Percentiles rank a stretch among this genome's conserved stretches.
Evolutionary conservation across 441 rosid genomes (phyloP).

Genomic region (Syzygium syzygioides): DNA sequence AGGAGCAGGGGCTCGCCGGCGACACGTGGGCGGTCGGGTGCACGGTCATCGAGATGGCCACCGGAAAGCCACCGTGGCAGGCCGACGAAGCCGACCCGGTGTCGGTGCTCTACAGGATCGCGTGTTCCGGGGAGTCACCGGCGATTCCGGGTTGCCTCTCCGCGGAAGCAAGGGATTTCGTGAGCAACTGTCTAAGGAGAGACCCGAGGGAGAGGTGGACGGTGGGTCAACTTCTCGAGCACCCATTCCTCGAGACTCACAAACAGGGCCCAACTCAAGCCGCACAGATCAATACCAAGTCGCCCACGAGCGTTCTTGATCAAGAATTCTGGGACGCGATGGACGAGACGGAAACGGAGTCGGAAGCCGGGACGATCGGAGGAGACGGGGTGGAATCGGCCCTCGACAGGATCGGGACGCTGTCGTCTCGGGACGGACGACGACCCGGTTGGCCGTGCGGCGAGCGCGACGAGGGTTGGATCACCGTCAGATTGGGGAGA

Average conservation of each 20-base stretch:
- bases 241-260: slow-evolving; percentile 38
- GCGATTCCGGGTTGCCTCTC: slow-evolving; percentile 45
- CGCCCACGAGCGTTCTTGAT: slow-evolving; percentile 77
- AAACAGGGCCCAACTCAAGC: slow-evolving; percentile 16
- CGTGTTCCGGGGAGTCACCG: slow-evolving; percentile 44
- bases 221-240: slow-evolving; percentile 46
- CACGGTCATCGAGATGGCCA: slow-evolving; percentile 15
- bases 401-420: slow-evolving; percentile 44
- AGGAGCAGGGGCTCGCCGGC: slow-evolving; percentile 1
- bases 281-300: slow-evolving; percentile 23
- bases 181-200: slow-evolving; percentile 57
- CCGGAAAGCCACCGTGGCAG: slow-evolving; percentile 29
- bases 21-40: slow-evolving; percentile 14
- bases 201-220: slow-evolving; percentile 65
- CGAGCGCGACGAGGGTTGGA: slow-evolving; percentile 42
- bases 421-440: slow-evolving; percentile 22
- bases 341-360: slow-evolving; percentile 39
- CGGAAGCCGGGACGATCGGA: slow-evolving; percentile 6
- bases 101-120: slow-evolving; percentile 43
- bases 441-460: slow-evolving; percentile 38
- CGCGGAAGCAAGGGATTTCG: slow-evolving; percentile 64
- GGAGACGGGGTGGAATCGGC: slow-evolving; percentile 24
- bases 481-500: slow-evolving; percentile 23
- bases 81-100: slow-evolving; percentile 30
- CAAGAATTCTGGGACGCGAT: slow-evolving; percentile 51